These are phyloP conservation scores for Linum trigynum DNA, from an alignment of 345 rosid species.

Conservation along the genomic window DNA sequence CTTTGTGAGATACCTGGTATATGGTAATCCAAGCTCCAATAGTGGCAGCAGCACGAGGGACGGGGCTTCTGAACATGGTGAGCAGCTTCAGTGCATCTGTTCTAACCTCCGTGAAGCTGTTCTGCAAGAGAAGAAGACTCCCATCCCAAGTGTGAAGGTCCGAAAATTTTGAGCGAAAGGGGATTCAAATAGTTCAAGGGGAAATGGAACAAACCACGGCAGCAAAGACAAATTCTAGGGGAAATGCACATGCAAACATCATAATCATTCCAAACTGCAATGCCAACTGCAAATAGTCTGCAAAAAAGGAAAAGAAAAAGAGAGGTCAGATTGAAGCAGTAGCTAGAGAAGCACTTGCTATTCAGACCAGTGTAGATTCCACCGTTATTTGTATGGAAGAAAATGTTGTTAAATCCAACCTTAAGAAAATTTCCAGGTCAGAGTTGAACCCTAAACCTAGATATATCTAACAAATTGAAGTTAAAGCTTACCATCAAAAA, in stretches of 20 bases:
- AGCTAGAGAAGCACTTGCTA: not conserved
- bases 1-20: slow-evolving; percentile 53
- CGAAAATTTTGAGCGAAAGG: not conserved
- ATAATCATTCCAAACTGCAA: slow-evolving; percentile 94
- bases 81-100: slow-evolving; percentile 79
- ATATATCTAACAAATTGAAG: not conserved
- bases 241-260: slow-evolving; percentile 98
- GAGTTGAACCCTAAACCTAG: not conserved
- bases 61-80: slow-evolving; percentile 61
- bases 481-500: slow-evolving; percentile 62
- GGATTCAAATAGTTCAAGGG: not conserved
- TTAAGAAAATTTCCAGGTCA: too few species aligned
- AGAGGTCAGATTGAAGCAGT: not conserved
- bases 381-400: not conserved
- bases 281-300: slow-evolving; percentile 75
- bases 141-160: not conserved
- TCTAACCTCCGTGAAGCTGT: slow-evolving; percentile 69
- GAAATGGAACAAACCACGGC: slow-evolving; percentile 42
- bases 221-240: slow-evolving; percentile 72
- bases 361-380: not conserved
- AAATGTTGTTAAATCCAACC: not conserved
- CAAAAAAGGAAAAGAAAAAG: slow-evolving; percentile 15
- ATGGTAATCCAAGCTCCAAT: slow-evolving; percentile 94
- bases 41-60: slow-evolving; percentile 73
- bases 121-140: slow-evolving; percentile 31